Conservation (phyloP, 2,329 filamentous ascomycete genomes). For the Thelonectria rubi region DNA sequence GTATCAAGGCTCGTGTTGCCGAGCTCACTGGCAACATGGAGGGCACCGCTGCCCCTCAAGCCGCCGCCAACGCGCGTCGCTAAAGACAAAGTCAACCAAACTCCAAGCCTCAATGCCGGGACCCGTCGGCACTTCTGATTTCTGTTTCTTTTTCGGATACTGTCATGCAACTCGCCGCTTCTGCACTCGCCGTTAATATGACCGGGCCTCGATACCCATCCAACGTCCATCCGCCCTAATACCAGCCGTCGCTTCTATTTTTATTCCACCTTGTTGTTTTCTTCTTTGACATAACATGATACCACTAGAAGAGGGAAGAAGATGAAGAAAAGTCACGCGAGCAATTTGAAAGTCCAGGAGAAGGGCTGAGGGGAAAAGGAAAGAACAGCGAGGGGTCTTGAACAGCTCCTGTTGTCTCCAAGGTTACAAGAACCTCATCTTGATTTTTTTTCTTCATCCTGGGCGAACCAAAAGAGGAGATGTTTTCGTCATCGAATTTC, state of each 20-base stretch:
- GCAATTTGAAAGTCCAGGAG: conserved; percentile 32
- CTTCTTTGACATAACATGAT: conserved; percentile 42
- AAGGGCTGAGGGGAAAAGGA: conserved; percentile 18
- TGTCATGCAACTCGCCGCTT: conserved; percentile 29
- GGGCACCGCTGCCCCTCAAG: conserved; percentile 51
- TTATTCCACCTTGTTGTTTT: conserved; percentile 35
- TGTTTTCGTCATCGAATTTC: conserved; percentile 21
- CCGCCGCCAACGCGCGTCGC: conserved; percentile 32
- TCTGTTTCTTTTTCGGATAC: conserved; percentile 23
- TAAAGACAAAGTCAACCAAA: conserved; percentile 22
- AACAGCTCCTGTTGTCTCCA: conserved; percentile 8
- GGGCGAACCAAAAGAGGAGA: conserved; percentile 27
- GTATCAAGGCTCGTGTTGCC: conserved; percentile 96
- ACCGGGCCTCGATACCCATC: conserved; percentile 20
- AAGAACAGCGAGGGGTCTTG: conserved; percentile 19
- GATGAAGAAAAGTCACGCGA: conserved; percentile 37
- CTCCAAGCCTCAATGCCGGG: conserved; percentile 11
- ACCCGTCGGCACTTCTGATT: conserved; percentile 17
- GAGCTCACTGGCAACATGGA: conserved; percentile 91
- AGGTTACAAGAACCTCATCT: conserved; percentile 1
- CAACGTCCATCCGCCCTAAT: conserved; percentile 38
- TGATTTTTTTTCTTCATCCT: conserved; percentile 25
- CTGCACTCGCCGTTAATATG: conserved; percentile 29
- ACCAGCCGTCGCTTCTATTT: conserved; percentile 37
- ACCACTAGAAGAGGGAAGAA: conserved; percentile 44